phyloP scores from a whole-genome alignment of 371 early-diverging fungal species.

The Haplosporangium sp. region DNA sequence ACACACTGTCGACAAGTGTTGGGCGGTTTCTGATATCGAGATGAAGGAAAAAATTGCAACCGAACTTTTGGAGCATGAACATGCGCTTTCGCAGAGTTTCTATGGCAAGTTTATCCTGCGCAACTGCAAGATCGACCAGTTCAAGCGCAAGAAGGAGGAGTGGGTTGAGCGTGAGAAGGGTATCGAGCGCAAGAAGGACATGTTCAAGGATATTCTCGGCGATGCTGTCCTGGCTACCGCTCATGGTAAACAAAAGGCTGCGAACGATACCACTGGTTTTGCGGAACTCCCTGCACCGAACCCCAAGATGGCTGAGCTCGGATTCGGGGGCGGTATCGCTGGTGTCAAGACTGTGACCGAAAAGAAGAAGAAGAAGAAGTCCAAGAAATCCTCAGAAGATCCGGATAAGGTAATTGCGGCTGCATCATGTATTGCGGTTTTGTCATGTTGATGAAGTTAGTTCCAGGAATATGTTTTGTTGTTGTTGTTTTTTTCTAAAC shows the following conservation, averaged over 20 bases:
- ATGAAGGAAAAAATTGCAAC: slow-evolving; percentile 79
- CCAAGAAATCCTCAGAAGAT: slow-evolving; percentile 56
- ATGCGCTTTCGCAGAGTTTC: slow-evolving; percentile 68
- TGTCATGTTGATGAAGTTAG: neutral
- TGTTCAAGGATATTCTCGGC: slow-evolving; percentile 81
- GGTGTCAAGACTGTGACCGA: slow-evolving; percentile 51
- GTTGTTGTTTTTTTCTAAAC: slow-evolving; percentile 2
- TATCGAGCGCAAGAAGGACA: slow-evolving; percentile 72
- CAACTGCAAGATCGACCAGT: slow-evolving; percentile 83
- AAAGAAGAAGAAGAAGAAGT: slow-evolving; percentile 56
- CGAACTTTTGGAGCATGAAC: slow-evolving; percentile 71
- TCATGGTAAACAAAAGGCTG: slow-evolving; percentile 33
- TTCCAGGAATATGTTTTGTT: neutral
- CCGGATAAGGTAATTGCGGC: slow-evolving; percentile 36
- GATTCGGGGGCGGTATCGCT: slow-evolving; percentile 59
- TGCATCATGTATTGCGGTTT: no score
- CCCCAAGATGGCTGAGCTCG: slow-evolving; percentile 63
- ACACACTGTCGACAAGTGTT: slow-evolving; percentile 82
- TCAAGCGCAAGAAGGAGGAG: slow-evolving; percentile 76
- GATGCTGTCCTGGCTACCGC: slow-evolving; percentile 53
- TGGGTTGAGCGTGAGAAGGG: slow-evolving; percentile 83
- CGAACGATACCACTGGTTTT: slow-evolving; percentile 14
- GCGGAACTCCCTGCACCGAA: slow-evolving; percentile 48
- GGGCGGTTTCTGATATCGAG: slow-evolving; percentile 80
- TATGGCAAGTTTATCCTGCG: slow-evolving; percentile 81